A percentile compares a stretch with the other conserved stretches of the same genome.
These are phyloP conservation scores for Carpinus viminea DNA, from an alignment of 306 rosid species.

Conservation along the genomic window DNA sequence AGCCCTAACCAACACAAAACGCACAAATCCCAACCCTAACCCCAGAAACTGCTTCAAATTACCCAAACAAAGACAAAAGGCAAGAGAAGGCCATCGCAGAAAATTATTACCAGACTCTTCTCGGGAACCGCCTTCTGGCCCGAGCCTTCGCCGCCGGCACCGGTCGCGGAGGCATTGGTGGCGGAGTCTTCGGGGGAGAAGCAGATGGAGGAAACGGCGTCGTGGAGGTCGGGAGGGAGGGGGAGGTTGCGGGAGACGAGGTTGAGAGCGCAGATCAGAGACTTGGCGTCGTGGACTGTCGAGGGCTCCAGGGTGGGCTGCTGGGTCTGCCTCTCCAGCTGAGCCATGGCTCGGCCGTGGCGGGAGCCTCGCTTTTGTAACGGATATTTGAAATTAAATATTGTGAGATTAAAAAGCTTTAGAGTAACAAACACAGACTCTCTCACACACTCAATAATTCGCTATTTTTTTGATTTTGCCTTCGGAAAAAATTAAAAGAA, in stretches of 20 bases:
- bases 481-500: conserved; percentile 4
- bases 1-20: conserved; percentile 1
- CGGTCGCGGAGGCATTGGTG: not conserved
- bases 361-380: conserved; percentile 56
- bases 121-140: not conserved
- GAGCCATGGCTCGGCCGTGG: conserved; percentile 67
- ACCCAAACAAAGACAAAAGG: conserved; percentile 4
- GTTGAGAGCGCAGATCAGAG: conserved; percentile 86
- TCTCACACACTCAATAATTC: conserved; percentile 24
- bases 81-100: not conserved
- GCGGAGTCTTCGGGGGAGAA: conserved; percentile 2
- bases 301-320: not conserved
- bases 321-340: conserved; percentile 50
- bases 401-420: conserved; percentile 11
- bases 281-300: conserved; percentile 45
- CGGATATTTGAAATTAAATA: conserved; percentile 39
- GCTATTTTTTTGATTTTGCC: conserved; percentile 11
- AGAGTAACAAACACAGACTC: conserved; percentile 19
- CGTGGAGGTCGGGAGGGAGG: conserved; percentile 71
- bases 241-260: conserved; percentile 93
- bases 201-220: conserved; percentile 75
- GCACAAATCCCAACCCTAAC: conserved; percentile 15
- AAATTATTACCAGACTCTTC: conserved; percentile 33
- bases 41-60: conserved; percentile 20
- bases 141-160: not conserved